Percentiles rank a stretch among this genome's conserved stretches.
Conservation (phyloP, 805 yeast genomes). For the Clavispora phyllophila region DNA sequence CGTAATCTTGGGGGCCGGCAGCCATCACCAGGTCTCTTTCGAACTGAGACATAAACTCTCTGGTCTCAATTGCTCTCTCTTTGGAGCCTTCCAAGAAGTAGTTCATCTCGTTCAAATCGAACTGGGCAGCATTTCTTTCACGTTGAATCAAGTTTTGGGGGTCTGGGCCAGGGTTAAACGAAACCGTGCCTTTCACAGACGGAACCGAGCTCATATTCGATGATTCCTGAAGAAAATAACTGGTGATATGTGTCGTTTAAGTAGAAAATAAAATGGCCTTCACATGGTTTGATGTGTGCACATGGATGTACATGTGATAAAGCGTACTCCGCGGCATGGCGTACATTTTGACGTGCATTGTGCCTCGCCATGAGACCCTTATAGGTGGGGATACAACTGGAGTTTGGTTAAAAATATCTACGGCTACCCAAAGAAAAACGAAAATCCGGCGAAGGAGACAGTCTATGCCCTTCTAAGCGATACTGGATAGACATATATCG, state of each 20-base stretch:
- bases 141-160: conserved; percentile 30
- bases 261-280: background rate
- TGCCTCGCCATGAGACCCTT: background rate
- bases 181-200: conserved; percentile 11
- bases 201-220: background rate
- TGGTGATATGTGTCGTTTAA: background rate
- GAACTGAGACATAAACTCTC: conserved; percentile 49
- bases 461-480: no score
- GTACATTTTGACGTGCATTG: background rate
- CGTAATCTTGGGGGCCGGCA: conserved; percentile 52
- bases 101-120: conserved; percentile 38
- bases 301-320: background rate
- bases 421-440: no score
- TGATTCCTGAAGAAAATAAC: no score
- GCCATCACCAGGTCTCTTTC: conserved; percentile 64
- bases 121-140: conserved; percentile 42
- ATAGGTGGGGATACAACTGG: no score
- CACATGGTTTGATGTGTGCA: background rate
- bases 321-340: background rate
- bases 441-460: no score
- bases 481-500: no score
- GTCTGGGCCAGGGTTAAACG: conserved; percentile 22
- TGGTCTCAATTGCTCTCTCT: conserved; percentile 38
- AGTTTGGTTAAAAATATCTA: no score
- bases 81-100: conserved; percentile 53